Base-by-base conservation (phyloP, 1,284 basidiomycete genomes). In the Peniophora sp. region DNA sequence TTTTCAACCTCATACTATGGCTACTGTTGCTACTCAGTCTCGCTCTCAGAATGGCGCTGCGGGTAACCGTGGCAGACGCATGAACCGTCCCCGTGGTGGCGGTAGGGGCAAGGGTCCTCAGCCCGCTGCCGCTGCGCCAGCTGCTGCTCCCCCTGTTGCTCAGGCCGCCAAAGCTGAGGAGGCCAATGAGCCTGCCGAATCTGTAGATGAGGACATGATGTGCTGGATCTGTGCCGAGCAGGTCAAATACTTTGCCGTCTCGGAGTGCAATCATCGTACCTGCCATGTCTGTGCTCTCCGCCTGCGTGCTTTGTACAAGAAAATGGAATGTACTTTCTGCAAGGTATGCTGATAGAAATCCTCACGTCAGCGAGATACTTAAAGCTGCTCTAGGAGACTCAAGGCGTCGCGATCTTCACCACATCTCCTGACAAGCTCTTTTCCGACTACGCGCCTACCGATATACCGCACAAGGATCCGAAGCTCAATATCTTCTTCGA, bases 151-250 rank as follows among this genome's bases (percentile, higher is more conserved):
- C 19, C 5, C 25, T 32, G 17, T 10, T 3, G 45, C 50, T 11
- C 24, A 48, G 3, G 38, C 38, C n/a, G 25, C 24, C 16, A 5
- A 24, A 17, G 19, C 45, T 19, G 19, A 47, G 19, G 48, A 48
- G 39, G 41, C 55, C 12, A 52, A 46, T 2, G 53, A 53, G 0
- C 53, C 56, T 2, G 44, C 45, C 16, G 50, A 45, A 2, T 58
- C 59, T 16, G 57, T 48, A 25, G 70, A 74, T 47, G 74, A 77
- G 61, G 63, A 69, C 45, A 59, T 75, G 14, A 65, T 87, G 3
- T 99, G 97, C 70, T 96, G 87, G 76, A 98, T 99, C 66, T 99
- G 96, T 62, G 94, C 96, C 1, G 94, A 99, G 63, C 88, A 89
- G 2, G 83, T 97, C 65, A 92, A 89, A 62, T 95, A 92, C 64